Conservation (phyloP, 1,139 yeast species). For the Diutina catenulata region DNA sequence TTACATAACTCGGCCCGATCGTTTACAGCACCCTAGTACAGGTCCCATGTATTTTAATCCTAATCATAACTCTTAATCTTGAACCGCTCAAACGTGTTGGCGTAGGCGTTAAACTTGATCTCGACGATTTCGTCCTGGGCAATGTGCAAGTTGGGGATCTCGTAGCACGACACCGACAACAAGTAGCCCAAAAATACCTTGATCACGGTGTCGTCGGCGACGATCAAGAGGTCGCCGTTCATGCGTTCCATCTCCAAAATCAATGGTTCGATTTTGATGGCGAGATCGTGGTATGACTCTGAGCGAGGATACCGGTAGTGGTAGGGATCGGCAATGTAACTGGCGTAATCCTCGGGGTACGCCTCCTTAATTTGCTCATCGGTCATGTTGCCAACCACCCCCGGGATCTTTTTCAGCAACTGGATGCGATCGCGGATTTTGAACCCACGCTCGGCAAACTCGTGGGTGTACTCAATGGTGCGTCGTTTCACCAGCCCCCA, state of each 20-base stretch:
- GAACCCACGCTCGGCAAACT: constrained; percentile 43
- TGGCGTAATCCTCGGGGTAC: constrained; percentile 62
- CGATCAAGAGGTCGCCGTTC: constrained; percentile 76
- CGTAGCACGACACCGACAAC: constrained; percentile 83
- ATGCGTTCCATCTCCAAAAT: constrained; percentile 88
- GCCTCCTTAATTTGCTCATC: constrained; percentile 44
- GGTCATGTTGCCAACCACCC: constrained; percentile 64
- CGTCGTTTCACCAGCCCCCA: constrained; percentile 91
- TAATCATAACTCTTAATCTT: constrained; percentile 15
- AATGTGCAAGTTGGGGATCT: constrained; percentile 70
- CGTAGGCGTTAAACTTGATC: constrained; percentile 79
- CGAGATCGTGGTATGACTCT: constrained; percentile 92
- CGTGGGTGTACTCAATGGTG: constrained; percentile 68
- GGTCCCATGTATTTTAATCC: background rate
- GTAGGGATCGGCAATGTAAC: constrained; percentile 67
- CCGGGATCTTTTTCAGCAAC: constrained; percentile 81
- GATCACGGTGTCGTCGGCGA: constrained; percentile 87
- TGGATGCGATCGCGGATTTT: constrained; percentile 67
- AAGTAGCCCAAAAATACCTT: constrained; percentile 86
- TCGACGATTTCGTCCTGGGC: constrained; percentile 78
- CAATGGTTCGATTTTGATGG: constrained; percentile 87
- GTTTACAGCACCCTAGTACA: too few relatives aligned
- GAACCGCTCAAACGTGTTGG: constrained; percentile 50
- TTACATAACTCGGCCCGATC: too few relatives aligned
- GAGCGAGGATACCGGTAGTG: constrained; percentile 88